These are phyloP conservation scores for Bassia scoparia DNA, from an alignment of 148 eudicot species.

Conservation along the genomic window DNA sequence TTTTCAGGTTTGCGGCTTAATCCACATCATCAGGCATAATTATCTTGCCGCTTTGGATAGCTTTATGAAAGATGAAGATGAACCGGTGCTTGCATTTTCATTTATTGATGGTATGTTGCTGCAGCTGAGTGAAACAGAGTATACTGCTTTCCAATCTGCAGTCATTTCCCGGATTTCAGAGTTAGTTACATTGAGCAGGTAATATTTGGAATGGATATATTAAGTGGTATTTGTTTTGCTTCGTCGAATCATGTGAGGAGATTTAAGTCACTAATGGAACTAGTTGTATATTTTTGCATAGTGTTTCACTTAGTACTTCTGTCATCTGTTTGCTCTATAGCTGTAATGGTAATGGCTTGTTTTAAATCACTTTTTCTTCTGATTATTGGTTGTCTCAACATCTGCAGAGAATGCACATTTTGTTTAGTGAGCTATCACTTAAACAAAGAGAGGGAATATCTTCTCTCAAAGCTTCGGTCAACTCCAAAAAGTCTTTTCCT, in stretches of 20 bases:
- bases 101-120: slow-evolving; percentile 51
- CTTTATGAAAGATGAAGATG: slow-evolving; percentile 71
- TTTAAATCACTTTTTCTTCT: not conserved
- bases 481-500: slow-evolving; percentile 80
- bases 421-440: slow-evolving; percentile 60
- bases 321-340: slow-evolving; percentile 1
- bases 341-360: not conserved
- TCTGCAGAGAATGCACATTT: slow-evolving; percentile 69
- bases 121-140: slow-evolving; percentile 40
- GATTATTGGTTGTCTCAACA: slow-evolving; percentile 13
- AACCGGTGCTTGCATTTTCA: slow-evolving; percentile 78
- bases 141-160: slow-evolving; percentile 53
- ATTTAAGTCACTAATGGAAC: no score
- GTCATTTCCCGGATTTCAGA: slow-evolving; percentile 67
- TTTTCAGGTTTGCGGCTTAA: slow-evolving; percentile 79
- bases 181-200: slow-evolving; percentile 74
- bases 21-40: slow-evolving; percentile 61
- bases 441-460: slow-evolving; percentile 41
- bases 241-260: no score
- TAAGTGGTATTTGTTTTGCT: no score
- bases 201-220: not conserved
- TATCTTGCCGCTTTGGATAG: slow-evolving; percentile 76
- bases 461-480: slow-evolving; percentile 56
- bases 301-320: not conserved
- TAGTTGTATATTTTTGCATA: not conserved